phyloP scores from a whole-genome alignment of 306 rosid species.

The Glycine latifolia region DNA sequence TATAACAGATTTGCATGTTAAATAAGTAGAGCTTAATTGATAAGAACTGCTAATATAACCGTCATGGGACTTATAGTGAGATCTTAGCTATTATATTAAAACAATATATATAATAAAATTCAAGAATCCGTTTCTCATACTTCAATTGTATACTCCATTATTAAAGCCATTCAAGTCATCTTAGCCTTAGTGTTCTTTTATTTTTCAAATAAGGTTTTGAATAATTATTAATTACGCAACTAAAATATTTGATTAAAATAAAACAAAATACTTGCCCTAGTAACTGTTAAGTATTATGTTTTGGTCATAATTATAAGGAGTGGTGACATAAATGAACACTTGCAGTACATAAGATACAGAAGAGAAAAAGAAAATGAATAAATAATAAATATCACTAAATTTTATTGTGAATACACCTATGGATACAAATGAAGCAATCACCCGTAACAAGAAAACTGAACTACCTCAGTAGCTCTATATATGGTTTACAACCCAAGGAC shows the following conservation, averaged over 20 bases:
- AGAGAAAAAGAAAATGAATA: not conserved
- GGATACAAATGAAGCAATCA: constrained; percentile 69
- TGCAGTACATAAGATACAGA: not conserved
- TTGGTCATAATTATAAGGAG: not conserved
- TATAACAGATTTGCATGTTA: not conserved
- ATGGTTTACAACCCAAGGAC: constrained; percentile 71
- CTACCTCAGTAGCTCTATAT: constrained; percentile 71
- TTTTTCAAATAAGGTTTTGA: not conserved
- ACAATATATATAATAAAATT: not conserved
- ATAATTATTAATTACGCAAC: not conserved
- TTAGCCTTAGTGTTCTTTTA: not conserved
- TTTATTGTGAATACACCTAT: constrained; percentile 59
- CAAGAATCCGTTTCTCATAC: not conserved
- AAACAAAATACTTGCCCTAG: not conserved
- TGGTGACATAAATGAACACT: not conserved
- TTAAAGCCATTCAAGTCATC: not conserved
- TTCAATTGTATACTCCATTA: not conserved
- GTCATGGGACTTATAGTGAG: not conserved
- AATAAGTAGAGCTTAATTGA: not conserved
- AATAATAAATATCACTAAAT: constrained; percentile 36
- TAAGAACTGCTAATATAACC: not conserved
- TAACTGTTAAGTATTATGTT: not conserved
- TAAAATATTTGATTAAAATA: not conserved
- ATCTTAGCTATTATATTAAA: not conserved
- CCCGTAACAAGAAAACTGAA: constrained; percentile 49